These are phyloP conservation scores for Niveomyces coronatus DNA, from an alignment of 2,329 filamentous ascomycete genomes.

Conservation along the genomic window DNA sequence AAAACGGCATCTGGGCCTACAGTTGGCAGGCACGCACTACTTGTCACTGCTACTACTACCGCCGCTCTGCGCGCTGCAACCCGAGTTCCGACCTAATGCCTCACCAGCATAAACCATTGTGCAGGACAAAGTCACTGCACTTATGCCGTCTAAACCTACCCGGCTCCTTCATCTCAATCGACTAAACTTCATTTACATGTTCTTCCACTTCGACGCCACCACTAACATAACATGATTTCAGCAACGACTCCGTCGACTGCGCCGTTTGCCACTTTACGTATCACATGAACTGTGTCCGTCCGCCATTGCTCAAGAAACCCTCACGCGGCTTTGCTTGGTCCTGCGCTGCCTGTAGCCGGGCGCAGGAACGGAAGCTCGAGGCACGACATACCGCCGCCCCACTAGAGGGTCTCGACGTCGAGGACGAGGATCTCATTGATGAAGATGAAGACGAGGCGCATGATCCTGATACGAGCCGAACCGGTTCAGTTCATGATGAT, in stretches of 20 bases:
- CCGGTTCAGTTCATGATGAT: conserved; percentile 53
- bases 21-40: neutral
- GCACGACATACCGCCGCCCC: conserved; percentile 75
- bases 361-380: conserved; percentile 88
- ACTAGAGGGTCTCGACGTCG: conserved; percentile 57
- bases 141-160: neutral
- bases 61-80: conserved; percentile 1
- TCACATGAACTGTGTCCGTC: conserved; percentile 96
- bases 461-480: conserved; percentile 46
- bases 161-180: neutral
- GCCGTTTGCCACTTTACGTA: conserved; percentile 92
- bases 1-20: conserved; percentile 3
- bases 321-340: conserved; percentile 97
- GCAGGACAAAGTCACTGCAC: too few species aligned
- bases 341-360: conserved; percentile 88
- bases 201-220: neutral
- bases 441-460: conserved; percentile 63
- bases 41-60: neutral
- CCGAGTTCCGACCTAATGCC: neutral
- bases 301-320: conserved; percentile 87
- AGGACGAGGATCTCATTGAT: conserved; percentile 51
- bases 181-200: neutral
- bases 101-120: neutral
- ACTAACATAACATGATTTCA: conserved; percentile 28
- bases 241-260: conserved; percentile 92